Percentiles rank a stretch among this genome's conserved stretches.
phyloP scores from a whole-genome alignment of 768 basidiomycete genomes.

The Hygrocybe coccinea region DNA sequence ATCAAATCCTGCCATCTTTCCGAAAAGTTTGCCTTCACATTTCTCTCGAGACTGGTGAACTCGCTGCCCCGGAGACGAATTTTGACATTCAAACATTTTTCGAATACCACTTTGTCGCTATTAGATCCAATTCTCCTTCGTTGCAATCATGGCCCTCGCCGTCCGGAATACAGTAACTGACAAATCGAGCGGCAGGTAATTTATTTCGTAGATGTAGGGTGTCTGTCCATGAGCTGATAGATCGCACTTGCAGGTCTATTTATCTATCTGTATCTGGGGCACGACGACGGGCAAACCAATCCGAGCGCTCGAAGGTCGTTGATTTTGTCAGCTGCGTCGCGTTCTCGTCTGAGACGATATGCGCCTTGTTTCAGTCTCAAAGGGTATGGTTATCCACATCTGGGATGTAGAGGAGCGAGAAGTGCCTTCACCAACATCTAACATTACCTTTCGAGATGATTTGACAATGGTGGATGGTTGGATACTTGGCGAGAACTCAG shows the following conservation, averaged over 20 bases:
- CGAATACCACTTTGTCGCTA: background rate
- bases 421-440: background rate
- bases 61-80: background rate
- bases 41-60: background rate
- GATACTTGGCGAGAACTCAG: background rate
- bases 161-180: conserved; percentile 5
- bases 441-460: background rate
- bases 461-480: background rate
- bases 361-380: conserved; percentile 4
- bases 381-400: background rate
- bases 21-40: background rate
- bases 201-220: background rate
- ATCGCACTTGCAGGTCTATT: too few relatives aligned
- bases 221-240: too few relatives aligned
- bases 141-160: conserved; percentile 2
- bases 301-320: too few relatives aligned
- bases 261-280: too few relatives aligned
- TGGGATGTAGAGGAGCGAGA: background rate
- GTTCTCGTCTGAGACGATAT: conserved; percentile 12
- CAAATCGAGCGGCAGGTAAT: conserved; percentile 11
- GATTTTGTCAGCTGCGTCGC: too few relatives aligned
- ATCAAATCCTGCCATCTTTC: background rate
- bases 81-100: background rate
- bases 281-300: too few relatives aligned
- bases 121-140: background rate